Evolutionary conservation across 2,329 filamentous ascomycete genomes (phyloP).

Genomic region (Chaetothyriales sp.): DNA sequence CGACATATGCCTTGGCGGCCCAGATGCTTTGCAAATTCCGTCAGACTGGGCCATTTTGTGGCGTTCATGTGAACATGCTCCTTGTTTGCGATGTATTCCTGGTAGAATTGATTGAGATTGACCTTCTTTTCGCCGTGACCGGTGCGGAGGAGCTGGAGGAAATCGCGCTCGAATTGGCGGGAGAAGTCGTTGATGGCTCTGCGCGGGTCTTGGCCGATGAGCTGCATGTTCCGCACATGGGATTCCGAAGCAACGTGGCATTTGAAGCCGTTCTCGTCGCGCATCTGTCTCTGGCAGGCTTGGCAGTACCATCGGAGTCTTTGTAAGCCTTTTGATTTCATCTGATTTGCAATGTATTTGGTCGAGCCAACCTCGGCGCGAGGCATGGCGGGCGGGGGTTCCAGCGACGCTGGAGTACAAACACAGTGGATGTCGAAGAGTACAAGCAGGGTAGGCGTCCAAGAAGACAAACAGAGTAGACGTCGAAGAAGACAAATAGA

Average conservation of each 20-base stretch:
- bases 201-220: conserved; percentile 75
- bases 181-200: conserved; percentile 73
- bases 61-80: conserved; percentile 89
- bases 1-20: conserved; percentile 76
- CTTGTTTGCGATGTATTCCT: conserved; percentile 79
- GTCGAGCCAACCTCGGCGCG: conserved; percentile 83
- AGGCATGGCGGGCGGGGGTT: conserved; percentile 51
- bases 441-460: too few relatives aligned
- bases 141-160: conserved; percentile 62
- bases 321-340: conserved; percentile 60
- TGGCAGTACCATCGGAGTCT: conserved; percentile 86
- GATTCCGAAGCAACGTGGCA: conserved; percentile 74
- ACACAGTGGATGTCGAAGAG: too few relatives aligned
- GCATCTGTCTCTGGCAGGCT: conserved; percentile 61
- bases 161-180: conserved; percentile 68
- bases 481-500: too few relatives aligned
- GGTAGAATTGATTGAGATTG: conserved; percentile 85
- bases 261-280: conserved; percentile 85
- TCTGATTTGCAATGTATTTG: conserved; percentile 82
- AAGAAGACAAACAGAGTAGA: too few relatives aligned
- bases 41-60: conserved; percentile 75
- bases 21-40: conserved; percentile 78
- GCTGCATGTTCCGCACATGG: conserved; percentile 78
- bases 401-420: background rate
- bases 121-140: conserved; percentile 84